Conservation (phyloP, 176 grass and related monocot genomes). For the Oryza brachyantha region DNA sequence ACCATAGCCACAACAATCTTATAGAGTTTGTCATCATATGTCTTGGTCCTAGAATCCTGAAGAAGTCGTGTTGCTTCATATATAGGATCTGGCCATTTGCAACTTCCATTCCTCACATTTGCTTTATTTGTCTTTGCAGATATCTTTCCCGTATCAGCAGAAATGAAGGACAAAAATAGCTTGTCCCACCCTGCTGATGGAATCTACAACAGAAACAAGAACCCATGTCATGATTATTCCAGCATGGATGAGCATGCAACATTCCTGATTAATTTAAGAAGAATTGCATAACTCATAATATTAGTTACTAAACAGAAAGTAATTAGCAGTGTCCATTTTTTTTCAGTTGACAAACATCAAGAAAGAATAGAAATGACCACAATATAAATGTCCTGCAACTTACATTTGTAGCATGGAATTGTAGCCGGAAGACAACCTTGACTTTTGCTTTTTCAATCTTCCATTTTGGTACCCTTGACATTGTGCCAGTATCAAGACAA, state of each 20-base stretch:
- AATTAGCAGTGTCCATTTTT: constrained; percentile 2
- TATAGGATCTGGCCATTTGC: constrained; percentile 98
- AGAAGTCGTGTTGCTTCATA: constrained; percentile 97
- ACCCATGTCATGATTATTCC: constrained; percentile 1
- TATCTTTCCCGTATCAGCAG: constrained; percentile 74
- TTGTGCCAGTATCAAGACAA: constrained; percentile 44
- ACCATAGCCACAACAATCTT: constrained; percentile 96
- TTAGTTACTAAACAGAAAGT: background rate
- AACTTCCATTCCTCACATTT: constrained; percentile 86
- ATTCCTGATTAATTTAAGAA: background rate
- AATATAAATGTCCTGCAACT: constrained; percentile 36
- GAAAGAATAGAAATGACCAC: constrained; percentile 28
- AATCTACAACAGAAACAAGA: constrained; percentile 62
- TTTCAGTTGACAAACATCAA: constrained; percentile 18
- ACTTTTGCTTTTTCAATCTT: constrained; percentile 96
- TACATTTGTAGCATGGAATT: constrained; percentile 97
- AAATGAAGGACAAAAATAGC: constrained; percentile 90
- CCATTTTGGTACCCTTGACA: constrained; percentile 97
- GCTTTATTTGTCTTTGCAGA: constrained; percentile 97
- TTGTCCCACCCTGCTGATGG: constrained; percentile 97
- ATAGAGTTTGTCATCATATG: constrained; percentile 90
- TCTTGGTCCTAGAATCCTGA: constrained; percentile 84
- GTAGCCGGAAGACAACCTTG: constrained; percentile 95
- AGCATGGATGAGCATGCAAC: background rate
- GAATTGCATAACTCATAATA: constrained; percentile 17